Base-by-base conservation (phyloP, 148 eudicot species). In the Diospyros lotus region DNA sequence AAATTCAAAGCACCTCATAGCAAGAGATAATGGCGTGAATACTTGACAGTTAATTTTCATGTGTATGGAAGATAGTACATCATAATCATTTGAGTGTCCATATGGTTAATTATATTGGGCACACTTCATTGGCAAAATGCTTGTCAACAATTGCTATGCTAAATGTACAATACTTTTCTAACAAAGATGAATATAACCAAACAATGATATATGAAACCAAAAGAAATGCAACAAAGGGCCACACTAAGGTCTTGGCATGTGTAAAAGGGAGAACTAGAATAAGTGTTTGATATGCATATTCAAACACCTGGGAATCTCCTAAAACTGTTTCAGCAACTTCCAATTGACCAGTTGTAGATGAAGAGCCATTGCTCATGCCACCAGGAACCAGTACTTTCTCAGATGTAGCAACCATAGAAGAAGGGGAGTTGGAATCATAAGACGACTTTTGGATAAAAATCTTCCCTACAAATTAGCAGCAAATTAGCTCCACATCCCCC, bases 311-410 rank as follows among this genome's bases (percentile, higher is more conserved):
- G 75, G 85, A 60, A 55, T 87, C 84, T 72, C 58, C 77, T 28
- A 78, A 76, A 74, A 59, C 83, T 77, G 78, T 76, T 64, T 85
- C 84, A 82, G 70, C 74, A 66, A 81, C 72, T 73, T 82, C 86
- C 71, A 81, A 45, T 73, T 80, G 64, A 54, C 87, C 83, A 64
- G 75, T 67, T 75, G 87, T 78, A 61, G 89, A 75, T 13, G 80
- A 68, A 51, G 87, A 80, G 43, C 61, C 81, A 51, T 86, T 89
- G 74, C 77, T 83, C 75, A 80, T 86, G 76, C 73, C 69, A 60
- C 94, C 97, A n/a, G 97, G 94, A 80, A 89, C 89, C 75, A 92
- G 92, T 73, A 90, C 88, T 80, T 89, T 87, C 76, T 87, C 90
- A 41, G 98, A 85, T 69, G 91, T 84, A 44, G 90, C 81, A 80